Percentiles rank a stretch among this genome's conserved stretches.
Evolutionary conservation across 176 grass and related monocot species (phyloP).

Genomic region (Zoysia pacifica): DNA sequence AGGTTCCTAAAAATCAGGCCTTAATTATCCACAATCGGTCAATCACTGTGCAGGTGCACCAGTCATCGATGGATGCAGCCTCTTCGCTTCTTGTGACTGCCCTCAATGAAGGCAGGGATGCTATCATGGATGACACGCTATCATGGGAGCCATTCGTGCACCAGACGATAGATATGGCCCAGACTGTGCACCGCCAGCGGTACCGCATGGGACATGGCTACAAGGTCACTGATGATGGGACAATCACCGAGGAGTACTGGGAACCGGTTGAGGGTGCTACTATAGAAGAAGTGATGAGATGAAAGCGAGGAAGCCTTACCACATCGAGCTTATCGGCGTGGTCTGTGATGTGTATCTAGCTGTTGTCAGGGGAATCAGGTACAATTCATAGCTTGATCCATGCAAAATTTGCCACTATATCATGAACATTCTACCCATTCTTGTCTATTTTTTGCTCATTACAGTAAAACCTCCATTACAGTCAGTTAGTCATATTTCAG

Average conservation of each 20-base stretch:
- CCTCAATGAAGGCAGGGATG: conserved; percentile 88
- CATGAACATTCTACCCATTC: not conserved
- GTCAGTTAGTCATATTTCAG: not conserved
- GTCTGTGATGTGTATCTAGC: conserved; percentile 84
- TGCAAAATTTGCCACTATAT: not conserved
- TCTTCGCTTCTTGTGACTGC: conserved; percentile 90
- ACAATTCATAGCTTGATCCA: not conserved
- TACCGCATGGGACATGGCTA: conserved; percentile 91
- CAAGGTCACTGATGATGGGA: conserved; percentile 73
- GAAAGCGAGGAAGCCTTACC: conserved; percentile 68
- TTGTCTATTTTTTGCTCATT: not conserved
- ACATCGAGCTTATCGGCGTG: conserved; percentile 83
- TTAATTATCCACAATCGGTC: not conserved
- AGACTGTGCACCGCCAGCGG: conserved; percentile 69
- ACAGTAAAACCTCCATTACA: not conserved
- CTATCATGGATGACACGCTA: conserved; percentile 94
- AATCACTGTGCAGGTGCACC: conserved; percentile 76
- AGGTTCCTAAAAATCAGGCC: not conserved
- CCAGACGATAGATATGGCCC: conserved; percentile 85
- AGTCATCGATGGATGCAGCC: conserved; percentile 84
- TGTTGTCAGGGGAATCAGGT: conserved; percentile 89
- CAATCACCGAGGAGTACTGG: conserved; percentile 84
- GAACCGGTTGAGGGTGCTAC: conserved; percentile 46
- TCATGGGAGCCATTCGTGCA: conserved; percentile 88
- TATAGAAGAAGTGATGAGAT: not conserved